phyloP scores from a whole-genome alignment of 2,329 filamentous ascomycete genomes.

The Sclerotinia sclerotiorum region DNA sequence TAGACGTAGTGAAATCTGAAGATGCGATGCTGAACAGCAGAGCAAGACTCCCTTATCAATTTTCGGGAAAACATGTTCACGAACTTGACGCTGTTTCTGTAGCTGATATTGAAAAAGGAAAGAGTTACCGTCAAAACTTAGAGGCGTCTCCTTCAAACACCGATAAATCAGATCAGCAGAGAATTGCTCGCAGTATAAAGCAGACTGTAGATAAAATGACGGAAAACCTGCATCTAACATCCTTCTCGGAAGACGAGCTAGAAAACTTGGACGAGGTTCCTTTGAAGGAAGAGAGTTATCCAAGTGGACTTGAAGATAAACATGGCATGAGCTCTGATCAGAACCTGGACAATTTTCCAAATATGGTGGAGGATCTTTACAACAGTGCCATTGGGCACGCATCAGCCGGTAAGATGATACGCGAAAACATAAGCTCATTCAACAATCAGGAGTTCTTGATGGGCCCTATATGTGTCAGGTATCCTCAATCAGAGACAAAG shows the following conservation, averaged over 20 bases:
- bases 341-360: not conserved
- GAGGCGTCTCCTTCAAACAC: not conserved
- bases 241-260: conserved; percentile 11
- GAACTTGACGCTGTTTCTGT: conserved; percentile 4
- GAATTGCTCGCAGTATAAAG: conserved; percentile 28
- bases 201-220: conserved; percentile 32
- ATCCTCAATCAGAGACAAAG: conserved; percentile 26
- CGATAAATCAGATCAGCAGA: conserved; percentile 1
- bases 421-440: conserved; percentile 16
- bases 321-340: not conserved
- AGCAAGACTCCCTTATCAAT: not conserved
- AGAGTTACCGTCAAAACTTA: conserved; percentile 18
- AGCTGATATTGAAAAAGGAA: conserved; percentile 22
- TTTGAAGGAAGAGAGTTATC: not conserved
- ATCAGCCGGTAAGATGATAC: not conserved
- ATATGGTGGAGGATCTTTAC: not conserved
- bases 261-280: conserved; percentile 2
- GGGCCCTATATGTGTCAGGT: conserved; percentile 25
- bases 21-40: conserved; percentile 2
- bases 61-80: not conserved
- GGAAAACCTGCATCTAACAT: conserved; percentile 27
- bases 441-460: not conserved
- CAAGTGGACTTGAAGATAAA: conserved; percentile 1
- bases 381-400: not conserved
- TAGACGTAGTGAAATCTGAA: not conserved